Conservation (phyloP, 352 stramenopile genomes). For the Globisporangium middletonii region DNA sequence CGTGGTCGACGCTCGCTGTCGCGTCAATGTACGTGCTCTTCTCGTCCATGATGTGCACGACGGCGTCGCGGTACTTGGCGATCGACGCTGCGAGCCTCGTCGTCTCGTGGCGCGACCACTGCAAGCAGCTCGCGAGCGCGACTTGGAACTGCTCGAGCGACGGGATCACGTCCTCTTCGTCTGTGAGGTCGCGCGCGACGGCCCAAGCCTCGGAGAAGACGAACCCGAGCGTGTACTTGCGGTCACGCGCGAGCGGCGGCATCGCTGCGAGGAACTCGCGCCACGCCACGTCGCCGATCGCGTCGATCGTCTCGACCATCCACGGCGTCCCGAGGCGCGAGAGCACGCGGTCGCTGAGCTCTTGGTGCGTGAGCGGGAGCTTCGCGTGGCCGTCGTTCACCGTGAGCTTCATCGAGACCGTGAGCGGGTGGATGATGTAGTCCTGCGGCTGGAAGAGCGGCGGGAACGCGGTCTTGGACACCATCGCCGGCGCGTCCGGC, state of each 20-base stretch:
- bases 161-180: constrained; percentile 74
- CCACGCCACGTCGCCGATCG: constrained; percentile 65
- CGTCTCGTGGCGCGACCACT: constrained; percentile 62
- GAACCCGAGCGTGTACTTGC: constrained; percentile 80
- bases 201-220: constrained; percentile 83
- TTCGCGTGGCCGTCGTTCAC: constrained; percentile 79
- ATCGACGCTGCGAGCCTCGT: constrained; percentile 55
- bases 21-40: constrained; percentile 87
- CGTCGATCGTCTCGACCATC: constrained; percentile 72
- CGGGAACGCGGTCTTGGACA: constrained; percentile 14
- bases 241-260: constrained; percentile 60
- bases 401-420: constrained; percentile 71
- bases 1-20: constrained; percentile 63
- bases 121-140: constrained; percentile 66
- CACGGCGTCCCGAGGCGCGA: constrained; percentile 67
- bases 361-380: constrained; percentile 70
- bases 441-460: constrained; percentile 41
- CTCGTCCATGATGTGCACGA: constrained; percentile 80
- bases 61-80: constrained; percentile 65
- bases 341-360: constrained; percentile 65
- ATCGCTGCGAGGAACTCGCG: constrained; percentile 62
- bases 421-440: constrained; percentile 72
- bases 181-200: constrained; percentile 59
- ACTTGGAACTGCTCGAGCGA: constrained; percentile 68
- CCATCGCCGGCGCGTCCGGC: constrained; percentile 3